phyloP scores from a whole-genome alignment of 2,329 filamentous ascomycete species.

The Diaporthe batatas region DNA sequence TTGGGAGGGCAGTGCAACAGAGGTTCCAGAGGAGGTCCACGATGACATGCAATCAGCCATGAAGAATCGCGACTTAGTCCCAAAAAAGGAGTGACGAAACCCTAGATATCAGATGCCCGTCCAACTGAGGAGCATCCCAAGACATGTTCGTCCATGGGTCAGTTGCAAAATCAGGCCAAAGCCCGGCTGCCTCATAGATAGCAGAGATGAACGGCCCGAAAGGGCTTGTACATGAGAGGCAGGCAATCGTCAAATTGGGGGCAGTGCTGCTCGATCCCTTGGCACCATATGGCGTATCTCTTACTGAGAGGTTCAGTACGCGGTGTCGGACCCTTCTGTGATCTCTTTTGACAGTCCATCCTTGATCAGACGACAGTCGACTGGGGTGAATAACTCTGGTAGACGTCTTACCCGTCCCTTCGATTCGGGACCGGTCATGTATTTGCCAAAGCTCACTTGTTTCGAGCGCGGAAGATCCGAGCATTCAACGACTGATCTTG shows the following conservation, averaged over 20 bases:
- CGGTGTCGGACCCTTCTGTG: background rate
- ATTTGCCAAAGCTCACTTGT: conserved; percentile 33
- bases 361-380: conserved; percentile 13
- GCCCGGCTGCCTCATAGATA: conserved; percentile 31
- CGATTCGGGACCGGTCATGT: background rate
- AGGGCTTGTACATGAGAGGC: background rate
- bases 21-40: background rate
- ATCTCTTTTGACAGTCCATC: conserved; percentile 17
- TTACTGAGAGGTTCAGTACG: background rate
- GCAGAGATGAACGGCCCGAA: conserved; percentile 12
- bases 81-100: conserved; percentile 27
- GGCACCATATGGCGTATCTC: background rate
- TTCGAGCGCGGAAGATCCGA: background rate
- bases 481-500: conserved; percentile 4
- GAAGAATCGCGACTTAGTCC: conserved; percentile 23
- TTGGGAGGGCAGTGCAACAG: background rate
- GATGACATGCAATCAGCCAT: conserved; percentile 19
- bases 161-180: conserved; percentile 1
- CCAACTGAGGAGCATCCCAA: conserved; percentile 8
- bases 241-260: background rate
- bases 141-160: conserved; percentile 27
- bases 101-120: conserved; percentile 8
- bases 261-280: background rate
- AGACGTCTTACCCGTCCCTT: background rate
- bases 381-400: background rate